Evolutionary conservation across 345 rosid species (phyloP).

Genomic region (Arabidopsis suecica): DNA sequence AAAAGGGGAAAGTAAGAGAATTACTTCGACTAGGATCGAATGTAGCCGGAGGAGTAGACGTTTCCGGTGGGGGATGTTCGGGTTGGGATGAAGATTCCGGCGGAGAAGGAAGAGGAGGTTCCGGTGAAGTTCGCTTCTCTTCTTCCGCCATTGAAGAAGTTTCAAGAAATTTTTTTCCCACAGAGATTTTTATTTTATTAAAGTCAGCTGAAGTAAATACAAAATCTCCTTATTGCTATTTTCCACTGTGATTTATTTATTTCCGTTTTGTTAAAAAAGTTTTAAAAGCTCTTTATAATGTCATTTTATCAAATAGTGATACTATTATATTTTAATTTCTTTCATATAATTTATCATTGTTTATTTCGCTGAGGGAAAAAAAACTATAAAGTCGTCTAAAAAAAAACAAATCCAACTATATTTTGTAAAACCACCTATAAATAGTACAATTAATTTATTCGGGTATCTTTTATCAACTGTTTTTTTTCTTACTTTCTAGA

Average conservation of each 20-base stretch:
- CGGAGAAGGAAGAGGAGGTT: conserved; percentile 40
- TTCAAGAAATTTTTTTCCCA: background rate
- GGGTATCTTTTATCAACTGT: background rate
- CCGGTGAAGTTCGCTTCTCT: conserved; percentile 41
- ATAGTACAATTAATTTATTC: too few relatives aligned
- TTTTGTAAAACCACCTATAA: too few relatives aligned
- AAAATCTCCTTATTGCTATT: background rate
- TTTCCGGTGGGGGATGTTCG: conserved; percentile 32
- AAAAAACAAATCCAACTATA: too few relatives aligned
- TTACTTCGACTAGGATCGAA: conserved; percentile 94
- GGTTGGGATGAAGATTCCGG: conserved; percentile 14
- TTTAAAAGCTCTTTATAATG: too few relatives aligned
- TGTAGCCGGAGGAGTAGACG: conserved; percentile 41
- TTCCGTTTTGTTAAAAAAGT: too few relatives aligned
- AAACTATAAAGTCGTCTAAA: too few relatives aligned
- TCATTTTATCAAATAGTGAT: too few relatives aligned
- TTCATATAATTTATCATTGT: too few relatives aligned
- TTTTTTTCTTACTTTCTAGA: background rate
- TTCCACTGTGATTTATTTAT: background rate
- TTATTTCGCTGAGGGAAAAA: too few relatives aligned
- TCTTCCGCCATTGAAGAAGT: conserved; percentile 51
- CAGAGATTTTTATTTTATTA: background rate
- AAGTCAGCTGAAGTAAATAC: too few relatives aligned
- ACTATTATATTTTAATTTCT: too few relatives aligned
- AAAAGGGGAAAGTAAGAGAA: conserved; percentile 23